These are phyloP conservation scores for Leishmania tarentolae DNA, from an alignment of 208 protist species.

Conservation along the genomic window DNA sequence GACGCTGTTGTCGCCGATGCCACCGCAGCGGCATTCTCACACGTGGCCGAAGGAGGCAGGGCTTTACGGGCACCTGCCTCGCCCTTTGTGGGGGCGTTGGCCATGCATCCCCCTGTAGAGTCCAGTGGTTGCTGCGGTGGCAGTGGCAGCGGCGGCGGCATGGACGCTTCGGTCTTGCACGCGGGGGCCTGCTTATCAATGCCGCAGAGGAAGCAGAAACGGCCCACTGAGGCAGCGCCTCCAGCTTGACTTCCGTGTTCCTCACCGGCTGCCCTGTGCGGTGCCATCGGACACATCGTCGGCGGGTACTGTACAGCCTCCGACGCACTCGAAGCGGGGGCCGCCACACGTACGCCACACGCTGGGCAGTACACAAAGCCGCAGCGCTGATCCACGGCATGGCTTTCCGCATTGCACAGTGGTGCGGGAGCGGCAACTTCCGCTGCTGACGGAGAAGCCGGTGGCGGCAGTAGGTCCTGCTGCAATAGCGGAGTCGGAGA, in stretches of 20 bases:
- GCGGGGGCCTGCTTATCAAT: not conserved
- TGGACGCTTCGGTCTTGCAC: not conserved
- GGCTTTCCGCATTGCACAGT: slow-evolving; percentile 8
- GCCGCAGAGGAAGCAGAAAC: slow-evolving; percentile 33
- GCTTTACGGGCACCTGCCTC: not conserved
- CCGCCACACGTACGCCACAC: slow-evolving; percentile 20
- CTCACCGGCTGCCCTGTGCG: not conserved
- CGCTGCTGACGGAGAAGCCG: not conserved
- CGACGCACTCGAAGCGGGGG: not conserved
- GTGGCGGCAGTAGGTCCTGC: not conserved
- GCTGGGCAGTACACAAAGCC: slow-evolving; percentile 26
- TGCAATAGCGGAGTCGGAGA: not conserved
- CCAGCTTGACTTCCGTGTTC: not conserved
- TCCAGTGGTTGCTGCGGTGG: not conserved
- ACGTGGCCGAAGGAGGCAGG: not conserved
- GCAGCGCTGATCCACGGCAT: slow-evolving; percentile 13
- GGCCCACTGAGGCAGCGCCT: not conserved
- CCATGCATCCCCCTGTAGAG: not conserved
- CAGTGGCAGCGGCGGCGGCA: not conserved
- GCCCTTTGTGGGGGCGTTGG: not conserved
- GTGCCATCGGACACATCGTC: slow-evolving; percentile 9
- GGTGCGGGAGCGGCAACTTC: not conserved
- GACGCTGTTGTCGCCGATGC: not conserved
- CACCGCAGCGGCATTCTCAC: not conserved
- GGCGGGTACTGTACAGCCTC: not conserved